A percentile compares a stretch with the other conserved stretches of the same genome.
Conservation (phyloP, 139 green algal species). For the Micractinium conductrix region DNA sequence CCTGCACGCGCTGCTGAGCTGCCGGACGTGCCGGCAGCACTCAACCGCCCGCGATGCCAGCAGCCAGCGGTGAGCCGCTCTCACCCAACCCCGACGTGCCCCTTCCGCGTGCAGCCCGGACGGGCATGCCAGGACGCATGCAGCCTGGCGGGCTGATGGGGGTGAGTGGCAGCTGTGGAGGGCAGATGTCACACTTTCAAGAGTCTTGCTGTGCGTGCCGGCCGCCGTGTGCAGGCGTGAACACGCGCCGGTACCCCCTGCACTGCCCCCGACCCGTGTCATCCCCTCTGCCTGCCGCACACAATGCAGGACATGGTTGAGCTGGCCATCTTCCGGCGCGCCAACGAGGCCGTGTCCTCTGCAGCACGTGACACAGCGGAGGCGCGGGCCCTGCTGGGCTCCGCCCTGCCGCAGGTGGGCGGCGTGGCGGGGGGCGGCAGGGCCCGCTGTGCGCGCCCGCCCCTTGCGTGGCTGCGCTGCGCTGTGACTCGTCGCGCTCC, state of each 20-base stretch:
- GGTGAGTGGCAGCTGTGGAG: background rate
- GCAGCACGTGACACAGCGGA: background rate
- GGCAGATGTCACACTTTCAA: too few relatives aligned
- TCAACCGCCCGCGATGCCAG: too few relatives aligned
- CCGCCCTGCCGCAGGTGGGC: slow-evolving; percentile 6
- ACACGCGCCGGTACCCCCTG: background rate
- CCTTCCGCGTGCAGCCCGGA: background rate
- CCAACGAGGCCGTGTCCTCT: background rate
- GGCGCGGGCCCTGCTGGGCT: background rate
- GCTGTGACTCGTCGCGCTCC: too few relatives aligned
- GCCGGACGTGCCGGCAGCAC: too few relatives aligned
- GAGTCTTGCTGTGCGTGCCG: too few relatives aligned
- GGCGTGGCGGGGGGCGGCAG: too few relatives aligned
- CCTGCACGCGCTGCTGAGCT: too few relatives aligned
- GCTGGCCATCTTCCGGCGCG: slow-evolving; percentile 4
- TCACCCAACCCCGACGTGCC: too few relatives aligned
- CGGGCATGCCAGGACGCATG: background rate
- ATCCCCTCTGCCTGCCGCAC: background rate
- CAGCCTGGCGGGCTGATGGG: background rate
- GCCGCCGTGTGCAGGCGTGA: background rate
- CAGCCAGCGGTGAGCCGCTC: too few relatives aligned
- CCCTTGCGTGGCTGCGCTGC: too few relatives aligned
- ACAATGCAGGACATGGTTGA: background rate
- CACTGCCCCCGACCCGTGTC: background rate
- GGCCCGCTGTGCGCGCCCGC: too few relatives aligned